Evolutionary conservation across 208 protist species (phyloP).

Genomic region (Crithidia thermophila): DNA sequence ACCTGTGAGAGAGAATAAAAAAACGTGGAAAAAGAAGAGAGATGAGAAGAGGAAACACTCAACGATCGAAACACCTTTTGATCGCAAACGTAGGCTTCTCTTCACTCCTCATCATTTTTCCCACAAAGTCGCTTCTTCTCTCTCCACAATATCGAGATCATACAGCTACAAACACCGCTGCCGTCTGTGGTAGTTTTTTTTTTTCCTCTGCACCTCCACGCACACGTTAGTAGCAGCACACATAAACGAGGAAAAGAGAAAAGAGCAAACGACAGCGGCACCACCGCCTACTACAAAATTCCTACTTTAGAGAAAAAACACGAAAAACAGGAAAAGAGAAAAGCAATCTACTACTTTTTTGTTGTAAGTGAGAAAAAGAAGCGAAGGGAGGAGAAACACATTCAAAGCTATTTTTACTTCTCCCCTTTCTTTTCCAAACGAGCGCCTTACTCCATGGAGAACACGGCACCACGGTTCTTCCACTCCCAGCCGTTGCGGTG

Average conservation of each 20-base stretch:
- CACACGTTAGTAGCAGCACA: neutral
- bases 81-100: neutral
- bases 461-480: conserved; percentile 88
- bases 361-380: neutral
- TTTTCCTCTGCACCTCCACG: too few species aligned
- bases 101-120: neutral
- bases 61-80: neutral
- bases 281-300: neutral
- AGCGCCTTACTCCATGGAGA: conserved; percentile 69
- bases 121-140: conserved; percentile 4
- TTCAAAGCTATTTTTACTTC: too few species aligned
- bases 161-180: neutral
- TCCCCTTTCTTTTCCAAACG: too few species aligned
- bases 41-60: neutral
- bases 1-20: neutral
- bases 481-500: conserved; percentile 88
- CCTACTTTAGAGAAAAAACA: too few species aligned
- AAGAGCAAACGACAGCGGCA: too few species aligned
- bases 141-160: too few species aligned
- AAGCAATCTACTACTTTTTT: conserved; percentile 5
- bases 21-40: conserved; percentile 3
- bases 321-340: conserved; percentile 1
- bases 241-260: conserved; percentile 15
- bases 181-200: neutral
- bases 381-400: neutral